A percentile compares a stretch with the other conserved stretches of the same genome.
Evolutionary conservation across 2,329 filamentous ascomycete species (phyloP).

Genomic region (Microcyclosporella mali): DNA sequence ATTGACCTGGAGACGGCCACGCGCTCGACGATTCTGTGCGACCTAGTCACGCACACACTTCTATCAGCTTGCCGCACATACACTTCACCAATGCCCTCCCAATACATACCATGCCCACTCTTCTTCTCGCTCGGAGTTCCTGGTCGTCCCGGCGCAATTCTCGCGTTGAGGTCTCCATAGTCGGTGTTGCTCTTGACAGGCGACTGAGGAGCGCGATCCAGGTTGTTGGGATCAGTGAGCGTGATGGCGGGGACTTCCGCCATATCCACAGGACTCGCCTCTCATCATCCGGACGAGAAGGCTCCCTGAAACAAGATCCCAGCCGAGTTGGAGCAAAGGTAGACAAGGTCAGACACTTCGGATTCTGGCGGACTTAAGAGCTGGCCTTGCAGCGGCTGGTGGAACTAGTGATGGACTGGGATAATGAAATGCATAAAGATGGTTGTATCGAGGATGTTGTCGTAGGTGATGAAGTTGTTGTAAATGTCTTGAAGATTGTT

Average conservation of each 20-base stretch:
- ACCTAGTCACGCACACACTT: constrained; percentile 5
- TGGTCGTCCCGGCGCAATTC: constrained; percentile 9
- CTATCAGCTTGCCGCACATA: constrained; percentile 1
- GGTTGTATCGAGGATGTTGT: no score
- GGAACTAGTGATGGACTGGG: no score
- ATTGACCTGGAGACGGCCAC: constrained; percentile 20
- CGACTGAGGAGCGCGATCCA: constrained; percentile 26
- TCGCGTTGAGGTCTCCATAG: constrained; percentile 8
- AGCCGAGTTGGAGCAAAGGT: no score
- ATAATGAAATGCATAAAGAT: no score
- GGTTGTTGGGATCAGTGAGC: constrained; percentile 38
- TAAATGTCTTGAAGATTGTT: no score
- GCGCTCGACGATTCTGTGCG: constrained; percentile 17
- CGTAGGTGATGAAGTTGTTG: no score
- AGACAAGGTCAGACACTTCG: no score
- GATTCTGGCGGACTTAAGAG: no score
- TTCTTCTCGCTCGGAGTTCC: constrained; percentile 9
- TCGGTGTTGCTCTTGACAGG: constrained; percentile 11
- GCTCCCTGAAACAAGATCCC: no score
- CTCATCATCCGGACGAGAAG: no score
- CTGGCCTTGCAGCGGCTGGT: no score
- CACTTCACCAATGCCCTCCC: neutral
- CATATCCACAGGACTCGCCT: constrained; percentile 2
- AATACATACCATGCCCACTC: constrained; percentile 7
- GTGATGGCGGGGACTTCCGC: constrained; percentile 31